Base-by-base conservation (phyloP, 345 rosid genomes). In the Citrus maxima region DNA sequence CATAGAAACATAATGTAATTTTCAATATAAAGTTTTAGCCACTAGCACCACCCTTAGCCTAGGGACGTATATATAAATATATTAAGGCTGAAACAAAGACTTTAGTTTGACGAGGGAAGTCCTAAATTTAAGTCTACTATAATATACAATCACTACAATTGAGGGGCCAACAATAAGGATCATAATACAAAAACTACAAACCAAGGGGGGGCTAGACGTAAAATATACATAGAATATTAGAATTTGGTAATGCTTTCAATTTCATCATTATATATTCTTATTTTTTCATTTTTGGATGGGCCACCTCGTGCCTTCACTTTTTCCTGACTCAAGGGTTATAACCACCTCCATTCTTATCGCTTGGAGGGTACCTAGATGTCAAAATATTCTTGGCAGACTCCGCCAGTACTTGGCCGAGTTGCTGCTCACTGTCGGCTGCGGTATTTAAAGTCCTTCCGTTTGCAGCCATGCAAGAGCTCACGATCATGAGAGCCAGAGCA, bases 381-480 rank as follows among this genome's bases (percentile, higher is more conserved):
- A 8, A 42, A 42, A 42, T 14, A 46, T 65, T 35, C 13, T 30
- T 40, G 13, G 8, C 24, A 19, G 32, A 51, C 24, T 24, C 63
- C 4, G 21, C 58, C 46, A 77, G 27, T 54, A 7, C 38, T 1
- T 68, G 56, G 25, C 0, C 5, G 5, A 3, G 51, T 5, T 46
- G 51, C 5, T 46, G 51, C 51, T 46, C 40, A 24, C 65, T 61
- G 2, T 68, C 10, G 61, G 19, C 46, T 62, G 55, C 59, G 46
- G 27, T 70, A 46, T 16, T 32, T 18, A 77, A 62, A 37, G 27
- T n/a, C 38, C 67, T 74, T 65, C 63, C 67, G 30, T 75, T 25
- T 61, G 70, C 73, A 22, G 64, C 77, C 68, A 77, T 42, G 81
- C 85, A 79, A 61, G 54, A 78, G 79, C 82, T 75, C 67, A 80